These are phyloP conservation scores for Podaxis sp. DNA, from an alignment of 768 basidiomycete genomes.

Conservation along the genomic window DNA sequence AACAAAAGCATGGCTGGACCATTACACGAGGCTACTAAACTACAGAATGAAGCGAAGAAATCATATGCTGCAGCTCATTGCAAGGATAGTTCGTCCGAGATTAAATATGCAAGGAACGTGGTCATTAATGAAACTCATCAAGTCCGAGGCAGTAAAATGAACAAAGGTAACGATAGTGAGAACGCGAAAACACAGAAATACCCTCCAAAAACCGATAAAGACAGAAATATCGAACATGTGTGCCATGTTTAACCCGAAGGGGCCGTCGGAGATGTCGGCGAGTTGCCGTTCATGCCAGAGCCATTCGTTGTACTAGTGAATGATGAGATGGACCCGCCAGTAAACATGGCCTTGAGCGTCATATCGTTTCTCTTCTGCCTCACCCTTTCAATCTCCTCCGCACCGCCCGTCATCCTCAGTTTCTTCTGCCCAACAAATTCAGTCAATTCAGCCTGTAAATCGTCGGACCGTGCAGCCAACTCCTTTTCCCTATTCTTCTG, in stretches of 20 bases:
- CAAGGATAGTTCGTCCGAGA: background rate
- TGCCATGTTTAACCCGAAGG: background rate
- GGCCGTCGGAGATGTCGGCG: constrained; percentile 3
- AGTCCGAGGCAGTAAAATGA: background rate
- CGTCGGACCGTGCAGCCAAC: constrained; percentile 69
- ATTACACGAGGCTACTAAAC: background rate
- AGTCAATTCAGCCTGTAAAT: constrained; percentile 78
- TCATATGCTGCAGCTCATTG: background rate
- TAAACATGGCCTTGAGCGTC: constrained; percentile 89
- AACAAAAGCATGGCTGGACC: background rate
- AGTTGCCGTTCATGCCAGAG: constrained; percentile 17
- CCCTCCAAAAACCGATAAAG: background rate
- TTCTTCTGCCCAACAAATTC: constrained; percentile 89
- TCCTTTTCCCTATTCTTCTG: constrained; percentile 81
- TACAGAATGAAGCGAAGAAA: constrained; percentile 3
- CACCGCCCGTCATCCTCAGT: constrained; percentile 93
- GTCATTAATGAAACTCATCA: background rate
- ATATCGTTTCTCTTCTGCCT: constrained; percentile 82
- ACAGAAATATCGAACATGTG: background rate
- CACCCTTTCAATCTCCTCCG: constrained; percentile 87
- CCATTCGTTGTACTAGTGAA: background rate
- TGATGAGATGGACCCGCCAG: constrained; percentile 15
- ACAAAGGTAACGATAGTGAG: background rate
- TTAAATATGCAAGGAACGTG: constrained; percentile 6
- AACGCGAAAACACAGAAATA: constrained; percentile 1